Percentiles rank a stretch among this genome's conserved stretches.
phyloP scores from a whole-genome alignment of 2,329 filamentous ascomycete species.

The Aureobasidium sp. region DNA sequence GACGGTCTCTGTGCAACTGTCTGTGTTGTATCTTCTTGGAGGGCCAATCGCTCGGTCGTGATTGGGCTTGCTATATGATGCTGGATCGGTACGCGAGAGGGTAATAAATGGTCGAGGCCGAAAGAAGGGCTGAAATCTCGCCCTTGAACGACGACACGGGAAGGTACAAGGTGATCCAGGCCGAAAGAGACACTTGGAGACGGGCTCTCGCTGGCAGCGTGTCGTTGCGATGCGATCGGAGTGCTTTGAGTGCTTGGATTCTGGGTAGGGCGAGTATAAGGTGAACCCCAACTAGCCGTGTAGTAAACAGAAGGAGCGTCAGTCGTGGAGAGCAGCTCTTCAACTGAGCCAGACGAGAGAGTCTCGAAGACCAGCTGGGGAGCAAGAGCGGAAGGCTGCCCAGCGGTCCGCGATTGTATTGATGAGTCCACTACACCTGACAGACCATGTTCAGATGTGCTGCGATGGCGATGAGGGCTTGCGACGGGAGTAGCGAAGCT shows the following conservation, averaged over 20 bases:
- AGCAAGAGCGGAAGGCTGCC: not conserved
- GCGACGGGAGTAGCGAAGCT: not conserved
- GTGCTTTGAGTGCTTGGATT: conserved; percentile 16
- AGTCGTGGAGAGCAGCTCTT: conserved; percentile 1
- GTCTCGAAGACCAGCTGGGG: conserved; percentile 10
- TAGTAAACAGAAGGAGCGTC: conserved; percentile 30
- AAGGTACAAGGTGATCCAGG: conserved; percentile 31
- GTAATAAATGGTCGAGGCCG: conserved; percentile 30
- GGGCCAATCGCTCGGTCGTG: conserved; percentile 12
- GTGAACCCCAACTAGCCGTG: conserved; percentile 87
- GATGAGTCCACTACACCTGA: conserved; percentile 4
- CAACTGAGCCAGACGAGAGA: conserved; percentile 1
- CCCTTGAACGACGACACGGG: conserved; percentile 19
- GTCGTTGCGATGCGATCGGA: conserved; percentile 19
- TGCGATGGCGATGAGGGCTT: conserved; percentile 2
- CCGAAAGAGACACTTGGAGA: conserved; percentile 28
- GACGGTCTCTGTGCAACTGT: not conserved
- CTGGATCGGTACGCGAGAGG: conserved; percentile 22
- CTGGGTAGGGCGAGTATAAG: conserved; percentile 60
- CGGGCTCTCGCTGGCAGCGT: conserved; percentile 20
- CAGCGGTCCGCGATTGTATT: conserved; percentile 4
- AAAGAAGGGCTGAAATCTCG: conserved; percentile 21
- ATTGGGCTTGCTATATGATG: conserved; percentile 11
- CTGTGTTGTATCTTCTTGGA: not conserved
- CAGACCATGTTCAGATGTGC: conserved; percentile 5